Conservation (phyloP, 352 stramenopile species). For the Aphanomyces astaci region DNA sequence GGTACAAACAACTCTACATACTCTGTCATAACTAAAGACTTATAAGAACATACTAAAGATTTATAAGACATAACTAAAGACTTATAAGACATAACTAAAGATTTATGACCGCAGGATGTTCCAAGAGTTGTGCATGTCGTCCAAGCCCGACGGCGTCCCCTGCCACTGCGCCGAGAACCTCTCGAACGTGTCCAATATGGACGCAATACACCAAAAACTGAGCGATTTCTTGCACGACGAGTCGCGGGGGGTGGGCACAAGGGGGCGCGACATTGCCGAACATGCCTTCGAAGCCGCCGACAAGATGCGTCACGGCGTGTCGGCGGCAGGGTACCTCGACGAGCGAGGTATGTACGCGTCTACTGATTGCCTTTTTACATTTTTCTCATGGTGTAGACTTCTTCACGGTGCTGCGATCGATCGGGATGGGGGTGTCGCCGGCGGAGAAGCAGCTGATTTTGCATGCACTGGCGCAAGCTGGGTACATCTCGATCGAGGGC, state of each 20-base stretch:
- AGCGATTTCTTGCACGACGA: conserved; percentile 1
- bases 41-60: no score
- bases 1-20: background rate
- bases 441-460: background rate
- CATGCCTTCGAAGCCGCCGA: conserved; percentile 20
- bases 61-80: no score
- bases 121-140: background rate
- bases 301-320: background rate
- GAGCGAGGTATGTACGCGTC: background rate
- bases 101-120: conserved; percentile 10
- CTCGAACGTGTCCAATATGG: background rate
- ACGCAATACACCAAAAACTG: background rate
- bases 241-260: background rate
- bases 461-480: background rate
- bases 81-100: no score
- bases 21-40: no score
- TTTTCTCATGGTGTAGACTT: conserved; percentile 10
- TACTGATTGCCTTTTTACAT: background rate
- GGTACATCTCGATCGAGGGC: background rate
- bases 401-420: conserved; percentile 11
- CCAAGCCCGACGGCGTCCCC: background rate
- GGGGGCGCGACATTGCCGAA: conserved; percentile 11
- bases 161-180: conserved; percentile 2
- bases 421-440: conserved; percentile 1
- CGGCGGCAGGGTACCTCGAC: background rate